Conservation (phyloP, 106 monocot genomes). For the Gastrodia elata region DNA sequence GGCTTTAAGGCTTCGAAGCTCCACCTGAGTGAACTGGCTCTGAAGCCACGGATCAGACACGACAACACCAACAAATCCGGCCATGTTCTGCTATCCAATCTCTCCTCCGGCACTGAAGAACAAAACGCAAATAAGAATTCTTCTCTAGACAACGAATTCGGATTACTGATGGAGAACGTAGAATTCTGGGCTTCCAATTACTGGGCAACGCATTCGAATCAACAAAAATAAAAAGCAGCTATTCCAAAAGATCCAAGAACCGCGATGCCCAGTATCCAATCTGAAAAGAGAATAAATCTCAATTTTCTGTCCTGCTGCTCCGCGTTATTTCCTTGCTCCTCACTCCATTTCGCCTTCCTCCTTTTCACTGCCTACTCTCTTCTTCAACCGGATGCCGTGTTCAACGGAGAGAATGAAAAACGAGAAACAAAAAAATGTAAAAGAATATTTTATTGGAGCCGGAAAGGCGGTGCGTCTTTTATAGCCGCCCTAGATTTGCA, state of each 20-base stretch:
- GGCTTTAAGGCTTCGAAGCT: slow-evolving; percentile 34
- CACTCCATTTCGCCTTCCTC: slow-evolving; percentile 1
- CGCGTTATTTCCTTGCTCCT: slow-evolving; percentile 1
- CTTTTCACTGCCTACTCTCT: background rate
- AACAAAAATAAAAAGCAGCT: background rate
- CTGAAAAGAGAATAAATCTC: background rate
- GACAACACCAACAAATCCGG: slow-evolving; percentile 37
- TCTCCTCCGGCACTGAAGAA: background rate
- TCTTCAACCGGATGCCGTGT: slow-evolving; percentile 2
- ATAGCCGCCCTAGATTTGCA: slow-evolving; percentile 14
- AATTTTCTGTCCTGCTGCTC: background rate
- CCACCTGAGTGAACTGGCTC: slow-evolving; percentile 67
- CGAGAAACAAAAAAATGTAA: background rate
- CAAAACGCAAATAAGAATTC: background rate
- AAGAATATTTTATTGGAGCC: background rate
- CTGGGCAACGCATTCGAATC: background rate
- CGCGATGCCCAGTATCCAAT: background rate
- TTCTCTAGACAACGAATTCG: background rate
- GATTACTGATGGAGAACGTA: background rate
- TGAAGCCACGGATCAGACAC: slow-evolving; percentile 64
- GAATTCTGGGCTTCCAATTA: background rate
- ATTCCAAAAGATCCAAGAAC: background rate
- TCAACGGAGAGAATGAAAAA: background rate
- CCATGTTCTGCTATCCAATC: slow-evolving; percentile 11
- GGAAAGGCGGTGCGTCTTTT: slow-evolving; percentile 4